These are phyloP conservation scores for Perkinsus chesapeaki DNA, from an alignment of 169 alveolate genomes.

Conservation along the genomic window DNA sequence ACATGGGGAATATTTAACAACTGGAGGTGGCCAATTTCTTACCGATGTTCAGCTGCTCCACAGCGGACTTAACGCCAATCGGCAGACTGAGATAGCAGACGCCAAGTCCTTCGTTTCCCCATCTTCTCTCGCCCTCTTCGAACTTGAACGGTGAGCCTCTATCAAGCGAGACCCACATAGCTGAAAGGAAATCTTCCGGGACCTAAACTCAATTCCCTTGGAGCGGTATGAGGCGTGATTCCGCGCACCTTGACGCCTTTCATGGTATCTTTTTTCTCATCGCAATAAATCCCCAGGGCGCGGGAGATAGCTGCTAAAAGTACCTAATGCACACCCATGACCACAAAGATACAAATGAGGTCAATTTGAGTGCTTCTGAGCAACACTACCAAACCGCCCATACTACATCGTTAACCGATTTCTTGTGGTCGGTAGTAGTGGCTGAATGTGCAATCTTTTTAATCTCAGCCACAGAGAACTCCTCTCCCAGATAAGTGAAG, in stretches of 20 bases:
- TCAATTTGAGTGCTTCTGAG: not conserved
- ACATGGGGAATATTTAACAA: not conserved
- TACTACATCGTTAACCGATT: not conserved
- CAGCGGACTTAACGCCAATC: not conserved
- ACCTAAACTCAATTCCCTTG: not conserved
- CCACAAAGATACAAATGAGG: not conserved
- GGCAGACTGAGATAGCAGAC: not conserved
- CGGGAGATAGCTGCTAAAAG: not conserved
- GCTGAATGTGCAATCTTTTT: not conserved
- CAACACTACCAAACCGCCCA: not conserved
- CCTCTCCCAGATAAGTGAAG: not conserved
- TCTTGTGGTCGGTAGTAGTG: not conserved
- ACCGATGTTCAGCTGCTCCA: not conserved
- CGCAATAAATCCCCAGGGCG: not conserved
- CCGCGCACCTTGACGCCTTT: not conserved
- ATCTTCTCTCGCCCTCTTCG: not conserved
- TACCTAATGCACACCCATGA: not conserved
- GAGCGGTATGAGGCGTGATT: not conserved
- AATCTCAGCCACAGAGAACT: not conserved
- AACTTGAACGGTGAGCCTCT: not conserved
- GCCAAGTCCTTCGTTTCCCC: not conserved
- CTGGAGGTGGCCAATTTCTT: not conserved
- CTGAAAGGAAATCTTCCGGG: not conserved
- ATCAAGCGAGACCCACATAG: not conserved
- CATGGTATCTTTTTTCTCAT: not conserved